Evolutionary conservation across 257 asterid species (phyloP).

Genomic region (Solanum tarapatanum): DNA sequence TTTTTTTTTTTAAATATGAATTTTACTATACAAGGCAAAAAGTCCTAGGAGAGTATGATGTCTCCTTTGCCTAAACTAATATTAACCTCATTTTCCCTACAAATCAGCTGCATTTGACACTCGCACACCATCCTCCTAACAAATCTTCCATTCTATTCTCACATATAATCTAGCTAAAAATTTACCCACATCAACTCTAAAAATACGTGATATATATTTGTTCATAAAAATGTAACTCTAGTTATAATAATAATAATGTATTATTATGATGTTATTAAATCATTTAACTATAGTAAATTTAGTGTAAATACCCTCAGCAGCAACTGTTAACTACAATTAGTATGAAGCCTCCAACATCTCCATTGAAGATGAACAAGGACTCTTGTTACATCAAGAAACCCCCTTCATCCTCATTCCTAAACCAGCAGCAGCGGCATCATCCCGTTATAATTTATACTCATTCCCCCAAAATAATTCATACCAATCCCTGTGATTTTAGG

Average conservation of each 20-base stretch:
- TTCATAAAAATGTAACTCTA: neutral
- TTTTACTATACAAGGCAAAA: neutral
- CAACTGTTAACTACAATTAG: neutral
- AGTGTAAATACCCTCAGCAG: neutral
- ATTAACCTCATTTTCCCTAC: neutral
- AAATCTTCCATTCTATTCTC: neutral
- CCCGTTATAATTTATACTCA: conserved; percentile 30
- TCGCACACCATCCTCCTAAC: neutral
- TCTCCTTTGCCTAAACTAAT: neutral
- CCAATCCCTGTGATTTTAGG: conserved; percentile 25
- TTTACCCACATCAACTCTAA: neutral
- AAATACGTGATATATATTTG: neutral
- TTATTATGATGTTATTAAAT: neutral
- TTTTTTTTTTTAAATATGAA: no score
- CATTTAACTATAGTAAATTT: no score
- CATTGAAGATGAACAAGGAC: conserved; percentile 15
- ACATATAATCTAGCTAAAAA: neutral
- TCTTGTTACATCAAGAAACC: conserved; percentile 19
- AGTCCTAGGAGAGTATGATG: neutral
- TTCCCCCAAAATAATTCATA: conserved; percentile 25
- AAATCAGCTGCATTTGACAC: neutral
- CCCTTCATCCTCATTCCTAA: neutral
- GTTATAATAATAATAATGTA: neutral
- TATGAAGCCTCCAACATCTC: neutral
- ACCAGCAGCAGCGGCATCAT: neutral